Conservation (phyloP, 2,329 filamentous ascomycete species). For the Stagonosporopsis tanaceti region DNA sequence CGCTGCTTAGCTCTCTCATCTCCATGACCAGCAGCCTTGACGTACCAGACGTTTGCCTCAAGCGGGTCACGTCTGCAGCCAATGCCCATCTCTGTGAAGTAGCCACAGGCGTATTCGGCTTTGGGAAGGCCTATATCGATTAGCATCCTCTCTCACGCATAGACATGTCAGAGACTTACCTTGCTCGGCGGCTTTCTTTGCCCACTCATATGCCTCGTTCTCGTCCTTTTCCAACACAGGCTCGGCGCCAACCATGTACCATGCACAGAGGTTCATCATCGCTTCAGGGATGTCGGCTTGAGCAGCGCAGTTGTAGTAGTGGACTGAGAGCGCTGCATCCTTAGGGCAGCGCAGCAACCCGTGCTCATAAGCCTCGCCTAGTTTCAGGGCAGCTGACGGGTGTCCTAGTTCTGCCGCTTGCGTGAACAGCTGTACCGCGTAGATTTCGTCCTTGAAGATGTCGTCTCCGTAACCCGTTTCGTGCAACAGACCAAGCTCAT, state of each 20-base stretch:
- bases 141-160: slow-evolving; percentile 12
- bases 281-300: slow-evolving; percentile 82
- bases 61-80: slow-evolving; percentile 93
- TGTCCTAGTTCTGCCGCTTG: slow-evolving; percentile 93
- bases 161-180: slow-evolving; percentile 64
- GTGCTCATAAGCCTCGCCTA: slow-evolving; percentile 98
- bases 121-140: slow-evolving; percentile 62
- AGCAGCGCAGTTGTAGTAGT: slow-evolving; percentile 95
- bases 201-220: slow-evolving; percentile 96
- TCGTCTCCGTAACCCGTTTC: slow-evolving; percentile 94
- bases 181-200: slow-evolving; percentile 81
- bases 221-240: slow-evolving; percentile 94
- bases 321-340: slow-evolving; percentile 91
- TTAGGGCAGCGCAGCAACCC: slow-evolving; percentile 85
- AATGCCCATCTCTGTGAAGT: slow-evolving; percentile 99
- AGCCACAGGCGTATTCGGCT: slow-evolving; percentile 94
- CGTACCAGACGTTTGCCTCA: slow-evolving; percentile 98
- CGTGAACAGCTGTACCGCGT: slow-evolving; percentile 93
- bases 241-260: slow-evolving; percentile 96
- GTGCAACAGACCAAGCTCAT: slow-evolving; percentile 86
- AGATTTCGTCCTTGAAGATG: slow-evolving; percentile 87
- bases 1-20: slow-evolving; percentile 90
- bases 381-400: slow-evolving; percentile 80
- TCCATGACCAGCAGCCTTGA: slow-evolving; percentile 89
- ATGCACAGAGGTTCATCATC: slow-evolving; percentile 98